Evolutionary conservation across 495 filamentous ascomycete species (phyloP).

Genomic region (Ascobolus immersus): DNA sequence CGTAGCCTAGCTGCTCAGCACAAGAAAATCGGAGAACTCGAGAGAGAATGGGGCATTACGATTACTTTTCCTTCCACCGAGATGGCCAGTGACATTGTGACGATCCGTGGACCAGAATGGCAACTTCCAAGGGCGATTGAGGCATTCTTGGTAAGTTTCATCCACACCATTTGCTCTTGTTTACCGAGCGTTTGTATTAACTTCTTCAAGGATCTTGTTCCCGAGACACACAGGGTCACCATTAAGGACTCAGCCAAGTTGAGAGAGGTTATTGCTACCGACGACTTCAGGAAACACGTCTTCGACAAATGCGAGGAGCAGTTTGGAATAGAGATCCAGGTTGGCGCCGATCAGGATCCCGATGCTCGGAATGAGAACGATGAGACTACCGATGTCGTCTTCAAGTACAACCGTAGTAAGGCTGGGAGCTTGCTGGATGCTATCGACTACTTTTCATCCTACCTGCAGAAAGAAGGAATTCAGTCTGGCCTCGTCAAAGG

Average conservation of each 20-base stretch:
- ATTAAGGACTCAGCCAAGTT: slow-evolving; percentile 49
- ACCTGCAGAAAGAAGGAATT: slow-evolving; percentile 58
- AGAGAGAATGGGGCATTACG: slow-evolving; percentile 98
- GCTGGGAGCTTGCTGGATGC: slow-evolving; percentile 86
- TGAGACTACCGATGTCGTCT: slow-evolving; percentile 13
- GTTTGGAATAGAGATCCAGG: slow-evolving; percentile 64
- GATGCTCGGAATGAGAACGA: slow-evolving; percentile 30
- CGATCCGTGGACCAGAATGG: slow-evolving; percentile 85
- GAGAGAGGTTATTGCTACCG: slow-evolving; percentile 49
- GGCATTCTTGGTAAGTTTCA: slow-evolving; percentile 53
- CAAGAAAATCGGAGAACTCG: slow-evolving; percentile 68
- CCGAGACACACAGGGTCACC: slow-evolving; percentile 74
- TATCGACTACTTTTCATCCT: slow-evolving; percentile 71
- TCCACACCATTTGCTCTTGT: background rate
- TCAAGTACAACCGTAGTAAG: slow-evolving; percentile 86
- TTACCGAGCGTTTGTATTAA: slow-evolving; percentile 12
- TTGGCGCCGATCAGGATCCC: slow-evolving; percentile 30
- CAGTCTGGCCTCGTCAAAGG: slow-evolving; percentile 72
- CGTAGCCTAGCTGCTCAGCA: slow-evolving; percentile 74
- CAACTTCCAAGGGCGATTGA: slow-evolving; percentile 91
- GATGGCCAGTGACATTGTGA: slow-evolving; percentile 84
- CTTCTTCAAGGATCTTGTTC: slow-evolving; percentile 56
- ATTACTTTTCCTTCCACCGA: slow-evolving; percentile 93
- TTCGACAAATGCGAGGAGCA: slow-evolving; percentile 63
- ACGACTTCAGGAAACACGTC: slow-evolving; percentile 51